A percentile compares a stretch with the other conserved stretches of the same genome.
Evolutionary conservation across 148 eudicot species (phyloP).

Genomic region (Agrostemma githago): DNA sequence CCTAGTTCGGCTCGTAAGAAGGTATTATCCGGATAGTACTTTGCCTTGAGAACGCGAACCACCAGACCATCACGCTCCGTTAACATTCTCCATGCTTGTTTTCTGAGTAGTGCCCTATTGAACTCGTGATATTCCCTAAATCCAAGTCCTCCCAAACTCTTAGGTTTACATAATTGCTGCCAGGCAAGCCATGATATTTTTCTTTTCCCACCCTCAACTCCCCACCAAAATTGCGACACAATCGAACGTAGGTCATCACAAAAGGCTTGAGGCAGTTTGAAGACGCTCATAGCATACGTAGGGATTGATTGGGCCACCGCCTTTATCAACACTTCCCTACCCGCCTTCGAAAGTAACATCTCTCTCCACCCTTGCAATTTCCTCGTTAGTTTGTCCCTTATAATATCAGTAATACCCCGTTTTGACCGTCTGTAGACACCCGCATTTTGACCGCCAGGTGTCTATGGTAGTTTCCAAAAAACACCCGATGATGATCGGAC

Average conservation of each 20-base stretch:
- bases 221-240: not conserved
- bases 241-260: not conserved
- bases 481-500: too few relatives aligned
- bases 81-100: not conserved
- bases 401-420: too few relatives aligned
- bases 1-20: not conserved
- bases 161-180: not conserved
- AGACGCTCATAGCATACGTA: not conserved
- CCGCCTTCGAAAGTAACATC: not conserved
- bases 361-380: not conserved
- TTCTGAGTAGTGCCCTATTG: not conserved
- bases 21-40: not conserved
- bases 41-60: not conserved
- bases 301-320: slow-evolving; percentile 12
- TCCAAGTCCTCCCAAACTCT: not conserved
- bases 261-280: not conserved
- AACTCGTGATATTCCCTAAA: not conserved
- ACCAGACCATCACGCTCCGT: not conserved
- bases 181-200: not conserved
- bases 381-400: not conserved
- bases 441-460: too few relatives aligned
- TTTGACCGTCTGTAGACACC: too few relatives aligned
- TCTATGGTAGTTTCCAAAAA: too few relatives aligned
- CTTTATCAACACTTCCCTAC: not conserved
- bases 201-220: not conserved